Percentiles rank a stretch among this genome's conserved stretches.
phyloP scores from a whole-genome alignment of 306 rosid genomes.

The Quercus parvula region DNA sequence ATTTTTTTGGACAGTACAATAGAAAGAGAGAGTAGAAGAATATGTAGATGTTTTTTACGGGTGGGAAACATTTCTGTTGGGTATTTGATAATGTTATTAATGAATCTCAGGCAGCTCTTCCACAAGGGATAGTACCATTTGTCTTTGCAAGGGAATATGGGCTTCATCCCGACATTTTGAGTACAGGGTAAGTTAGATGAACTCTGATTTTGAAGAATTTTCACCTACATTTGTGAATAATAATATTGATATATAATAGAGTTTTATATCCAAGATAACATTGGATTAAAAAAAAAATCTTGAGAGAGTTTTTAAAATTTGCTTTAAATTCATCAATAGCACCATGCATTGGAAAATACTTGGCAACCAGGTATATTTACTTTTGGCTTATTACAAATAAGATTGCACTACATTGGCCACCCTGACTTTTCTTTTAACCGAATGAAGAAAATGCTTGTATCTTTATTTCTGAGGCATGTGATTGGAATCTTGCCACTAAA shows the following conservation, averaged over 20 bases:
- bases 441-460: too few relatives aligned
- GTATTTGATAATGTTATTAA: not conserved
- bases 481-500: too few relatives aligned
- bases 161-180: slow-evolving; percentile 41
- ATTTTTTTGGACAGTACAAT: not conserved
- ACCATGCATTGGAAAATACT: too few relatives aligned
- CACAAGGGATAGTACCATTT: slow-evolving; percentile 49
- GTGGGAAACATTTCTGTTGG: not conserved
- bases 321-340: too few relatives aligned
- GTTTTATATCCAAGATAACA: not conserved
- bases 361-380: too few relatives aligned
- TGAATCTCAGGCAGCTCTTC: slow-evolving; percentile 42
- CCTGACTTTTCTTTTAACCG: too few relatives aligned
- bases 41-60: not conserved
- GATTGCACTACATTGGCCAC: too few relatives aligned
- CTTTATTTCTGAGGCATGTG: too few relatives aligned
- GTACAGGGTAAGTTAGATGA: slow-evolving; percentile 33
- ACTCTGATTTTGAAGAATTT: not conserved
- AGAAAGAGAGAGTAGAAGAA: too few relatives aligned
- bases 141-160: slow-evolving; percentile 49
- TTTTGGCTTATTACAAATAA: too few relatives aligned
- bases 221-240: not conserved
- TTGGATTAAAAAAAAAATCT: too few relatives aligned
- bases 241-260: not conserved
- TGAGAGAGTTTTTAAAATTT: too few relatives aligned